Base-by-base conservation (phyloP, 2,329 filamentous ascomycete species). In the Trichoderma sp. region DNA sequence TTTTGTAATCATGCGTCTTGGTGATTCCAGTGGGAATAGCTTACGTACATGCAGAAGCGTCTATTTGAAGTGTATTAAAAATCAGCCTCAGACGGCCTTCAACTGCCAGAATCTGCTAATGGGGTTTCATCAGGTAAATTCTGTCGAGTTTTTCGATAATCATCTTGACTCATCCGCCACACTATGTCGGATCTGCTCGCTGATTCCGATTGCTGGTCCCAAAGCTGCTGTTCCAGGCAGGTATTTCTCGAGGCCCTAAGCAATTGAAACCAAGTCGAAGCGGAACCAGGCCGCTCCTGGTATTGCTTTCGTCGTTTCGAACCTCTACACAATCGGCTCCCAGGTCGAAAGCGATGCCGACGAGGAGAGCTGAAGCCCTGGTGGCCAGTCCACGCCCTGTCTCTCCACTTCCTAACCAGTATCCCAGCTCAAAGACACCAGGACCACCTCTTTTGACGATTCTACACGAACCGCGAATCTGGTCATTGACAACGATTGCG, bases 381-480 rank as follows among this genome's bases (percentile, higher is more conserved):
- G 72, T 77, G 14, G 78, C 78, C 72, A 75, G 27, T 4, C 78
- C 78, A 6, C 77, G 76, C 3, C 77, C 77, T 3, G 77, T 79
- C 56, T 53, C 69, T 24, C 62, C 24, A 8, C 75, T 77, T 2
- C 77, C 77, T 4, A 79, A 66, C 77, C 78, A 79, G 76, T 79
- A 79, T 18, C 78, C 77, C 16, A 79, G 73, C 56, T 77, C 76
- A 50, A 79, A 69, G 4, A 38, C 63, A 31, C 24, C 66, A 11
- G 12, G 33, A 11, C 62, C 62, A 4, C 33, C 62, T 14, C 75
- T 53, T 16, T 4, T 29, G 74, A 77, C 77, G 18, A 79, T 38
- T 16, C 78, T 77, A 18, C 67, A 76, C 0, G 77, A 79, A 8
- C 78, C 78, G 14, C 68, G 35, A 18, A 75, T 21, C 2, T 56